Evolutionary conservation across 768 basidiomycete species (phyloP), one percentile per base, ranked within the genome.

Genomic region (Tulasnella sp.): DNA sequence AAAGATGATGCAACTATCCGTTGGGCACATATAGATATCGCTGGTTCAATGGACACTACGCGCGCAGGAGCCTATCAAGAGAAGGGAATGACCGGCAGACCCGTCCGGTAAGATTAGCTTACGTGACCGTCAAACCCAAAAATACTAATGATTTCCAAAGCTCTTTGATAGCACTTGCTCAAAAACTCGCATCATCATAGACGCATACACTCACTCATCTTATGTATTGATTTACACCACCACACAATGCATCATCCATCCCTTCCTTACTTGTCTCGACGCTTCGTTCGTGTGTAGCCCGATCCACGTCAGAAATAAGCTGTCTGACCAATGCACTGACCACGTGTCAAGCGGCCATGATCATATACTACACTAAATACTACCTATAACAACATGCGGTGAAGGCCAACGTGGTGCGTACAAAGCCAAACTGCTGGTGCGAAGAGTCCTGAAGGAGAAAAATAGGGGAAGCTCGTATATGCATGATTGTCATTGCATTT

Each of bases 21-120:
- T 55, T 92, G 88, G 86, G 89, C 88, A 0, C 89, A 91, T 63
- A 65, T 90, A 37, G 89, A 92, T 59, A 89, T 89, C 52, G 86
- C 62, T 9, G 66, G 64, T 12, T 66, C 74, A 15, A 84, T 84
- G 82, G 83, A 86, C 66, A 72, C 72, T 20, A 74, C 74, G 20
- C 63, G 77, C 48, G 61, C 76, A 10, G 69, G 67, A 0, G 71
- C 74, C 1, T 87, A 87, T 65, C 73, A 77, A 60, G 77, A 77
- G 60, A 76, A 71, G 56, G 84, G 83, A 3, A 79, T 87, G 83
- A 82, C 82, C 10, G 85, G 85, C 5, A 74, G 84, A 33, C 81
- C 83, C 31, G 80, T 82, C 56, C 70, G 85, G 82, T 83, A 58
- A 62, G 79, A 61, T 27, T 16, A 22, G 24, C 34, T n/a, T 24